Conservation (phyloP, 495 filamentous ascomycete species). For the Penicillium salamii region DNA sequence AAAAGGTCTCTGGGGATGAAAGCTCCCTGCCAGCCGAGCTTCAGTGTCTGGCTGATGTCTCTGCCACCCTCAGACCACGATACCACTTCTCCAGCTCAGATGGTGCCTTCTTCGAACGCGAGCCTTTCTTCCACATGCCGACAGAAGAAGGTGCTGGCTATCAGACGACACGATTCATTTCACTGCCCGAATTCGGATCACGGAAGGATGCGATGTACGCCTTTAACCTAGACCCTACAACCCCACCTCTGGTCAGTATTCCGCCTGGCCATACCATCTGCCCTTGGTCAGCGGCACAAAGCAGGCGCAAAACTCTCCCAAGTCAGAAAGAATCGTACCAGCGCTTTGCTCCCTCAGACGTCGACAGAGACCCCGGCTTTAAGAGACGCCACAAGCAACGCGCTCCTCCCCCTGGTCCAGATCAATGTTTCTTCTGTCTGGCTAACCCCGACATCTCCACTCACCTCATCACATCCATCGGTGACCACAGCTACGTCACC, state of each 20-base stretch:
- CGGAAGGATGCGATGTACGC: slow-evolving; percentile 90
- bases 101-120: slow-evolving; percentile 77
- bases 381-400: slow-evolving; percentile 50
- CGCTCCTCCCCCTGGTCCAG: slow-evolving; percentile 64
- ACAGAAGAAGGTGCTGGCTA: slow-evolving; percentile 49
- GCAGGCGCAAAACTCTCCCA: slow-evolving; percentile 59
- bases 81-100: slow-evolving; percentile 81
- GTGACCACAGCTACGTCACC: slow-evolving; percentile 79
- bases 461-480: slow-evolving; percentile 87
- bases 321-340: slow-evolving; percentile 53
- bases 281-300: slow-evolving; percentile 54
- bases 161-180: slow-evolving; percentile 81
- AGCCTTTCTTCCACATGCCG: slow-evolving; percentile 81
- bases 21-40: slow-evolving; percentile 38
- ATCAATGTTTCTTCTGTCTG: slow-evolving; percentile 91
- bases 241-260: slow-evolving; percentile 51
- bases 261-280: slow-evolving; percentile 69
- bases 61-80: slow-evolving; percentile 69
- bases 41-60: slow-evolving; percentile 70
- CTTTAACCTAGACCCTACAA: slow-evolving; percentile 70
- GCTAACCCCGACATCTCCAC: slow-evolving; percentile 76
- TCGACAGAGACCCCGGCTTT: slow-evolving; percentile 18
- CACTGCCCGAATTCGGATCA: slow-evolving; percentile 67
- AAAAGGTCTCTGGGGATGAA: slow-evolving; percentile 43
- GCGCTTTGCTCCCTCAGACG: slow-evolving; percentile 53